Conservation (phyloP, 2,329 filamentous ascomycete species). For the Talaromyces verruculosus region DNA sequence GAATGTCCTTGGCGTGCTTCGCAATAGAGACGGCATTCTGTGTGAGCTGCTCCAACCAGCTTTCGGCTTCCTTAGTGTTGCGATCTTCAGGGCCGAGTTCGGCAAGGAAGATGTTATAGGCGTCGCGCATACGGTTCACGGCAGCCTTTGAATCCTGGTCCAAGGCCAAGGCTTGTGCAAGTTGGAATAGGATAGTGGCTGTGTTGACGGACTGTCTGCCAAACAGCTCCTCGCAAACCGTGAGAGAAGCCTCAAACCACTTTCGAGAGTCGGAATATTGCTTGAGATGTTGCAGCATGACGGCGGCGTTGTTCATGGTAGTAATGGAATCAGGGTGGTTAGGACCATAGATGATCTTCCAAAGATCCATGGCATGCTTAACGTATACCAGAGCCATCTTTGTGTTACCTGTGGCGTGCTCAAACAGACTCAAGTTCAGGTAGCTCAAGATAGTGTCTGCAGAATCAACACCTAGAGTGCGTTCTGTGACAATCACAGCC, state of each 20-base stretch:
- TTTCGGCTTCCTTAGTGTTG: conserved; percentile 97
- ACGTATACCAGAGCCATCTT: conserved; percentile 83
- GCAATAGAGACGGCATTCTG: conserved; percentile 93
- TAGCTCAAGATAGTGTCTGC: conserved; percentile 93
- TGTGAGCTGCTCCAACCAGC: conserved; percentile 93
- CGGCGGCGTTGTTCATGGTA: conserved; percentile 96
- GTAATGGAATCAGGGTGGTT: conserved; percentile 97
- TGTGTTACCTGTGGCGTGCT: conserved; percentile 89
- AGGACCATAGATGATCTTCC: conserved; percentile 94
- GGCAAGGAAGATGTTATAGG: conserved; percentile 89
- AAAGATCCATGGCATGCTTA: conserved; percentile 87
- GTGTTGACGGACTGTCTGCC: conserved; percentile 89
- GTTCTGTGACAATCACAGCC: conserved; percentile 92
- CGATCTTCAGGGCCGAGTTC: conserved; percentile 87
- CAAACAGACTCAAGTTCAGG: conserved; percentile 89
- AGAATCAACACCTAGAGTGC: conserved; percentile 89
- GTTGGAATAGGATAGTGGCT: conserved; percentile 93
- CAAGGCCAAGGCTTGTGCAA: conserved; percentile 91
- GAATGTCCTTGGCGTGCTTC: conserved; percentile 85
- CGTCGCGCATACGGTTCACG: conserved; percentile 91
- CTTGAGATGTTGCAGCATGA: conserved; percentile 96
- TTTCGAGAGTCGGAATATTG: conserved; percentile 89
- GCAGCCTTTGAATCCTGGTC: conserved; percentile 92
- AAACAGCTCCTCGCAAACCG: conserved; percentile 84
- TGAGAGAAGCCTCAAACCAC: conserved; percentile 93